phyloP scores from a whole-genome alignment of 768 basidiomycete species.

The Saitozyma podzolica region DNA sequence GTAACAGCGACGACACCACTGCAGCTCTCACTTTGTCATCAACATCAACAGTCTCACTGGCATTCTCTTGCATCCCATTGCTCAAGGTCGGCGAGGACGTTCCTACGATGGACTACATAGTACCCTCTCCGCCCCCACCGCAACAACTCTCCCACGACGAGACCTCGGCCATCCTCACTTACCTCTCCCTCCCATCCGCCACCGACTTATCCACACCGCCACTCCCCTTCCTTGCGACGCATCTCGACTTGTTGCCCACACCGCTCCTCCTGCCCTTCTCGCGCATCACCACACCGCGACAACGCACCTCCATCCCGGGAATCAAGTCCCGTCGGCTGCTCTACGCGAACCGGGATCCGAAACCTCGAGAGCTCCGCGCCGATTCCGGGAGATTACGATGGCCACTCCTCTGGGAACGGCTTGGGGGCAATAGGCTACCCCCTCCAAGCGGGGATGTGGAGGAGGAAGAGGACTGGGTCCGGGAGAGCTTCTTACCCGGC shows the following conservation, averaged over 20 bases:
- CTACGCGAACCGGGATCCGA: conserved; percentile 17
- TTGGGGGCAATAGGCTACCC: conserved; percentile 34
- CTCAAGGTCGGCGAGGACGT: no score
- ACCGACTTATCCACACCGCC: conserved; percentile 31
- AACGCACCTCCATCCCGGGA: conserved; percentile 33
- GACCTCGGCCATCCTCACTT: conserved; percentile 25
- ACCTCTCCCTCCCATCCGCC: conserved; percentile 36
- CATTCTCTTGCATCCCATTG: no score
- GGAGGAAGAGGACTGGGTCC: conserved; percentile 27
- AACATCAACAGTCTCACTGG: no score
- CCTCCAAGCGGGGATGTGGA: conserved; percentile 18
- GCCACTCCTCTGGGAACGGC: conserved; percentile 47
- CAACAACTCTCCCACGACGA: conserved; percentile 25
- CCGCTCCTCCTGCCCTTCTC: conserved; percentile 28
- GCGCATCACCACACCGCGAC: conserved; percentile 26
- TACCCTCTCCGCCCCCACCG: background rate
- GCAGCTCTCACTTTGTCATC: no score
- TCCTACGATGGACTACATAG: no score
- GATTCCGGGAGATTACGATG: conserved; percentile 30
- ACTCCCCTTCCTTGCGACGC: conserved; percentile 30
- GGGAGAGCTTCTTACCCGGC: conserved; percentile 25
- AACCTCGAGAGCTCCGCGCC: conserved; percentile 13
- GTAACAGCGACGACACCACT: no score
- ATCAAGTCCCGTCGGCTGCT: conserved; percentile 46
- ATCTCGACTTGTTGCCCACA: conserved; percentile 34